phyloP scores from a whole-genome alignment of 2,329 filamentous ascomycete genomes.

The Apiospora saccharicola region DNA sequence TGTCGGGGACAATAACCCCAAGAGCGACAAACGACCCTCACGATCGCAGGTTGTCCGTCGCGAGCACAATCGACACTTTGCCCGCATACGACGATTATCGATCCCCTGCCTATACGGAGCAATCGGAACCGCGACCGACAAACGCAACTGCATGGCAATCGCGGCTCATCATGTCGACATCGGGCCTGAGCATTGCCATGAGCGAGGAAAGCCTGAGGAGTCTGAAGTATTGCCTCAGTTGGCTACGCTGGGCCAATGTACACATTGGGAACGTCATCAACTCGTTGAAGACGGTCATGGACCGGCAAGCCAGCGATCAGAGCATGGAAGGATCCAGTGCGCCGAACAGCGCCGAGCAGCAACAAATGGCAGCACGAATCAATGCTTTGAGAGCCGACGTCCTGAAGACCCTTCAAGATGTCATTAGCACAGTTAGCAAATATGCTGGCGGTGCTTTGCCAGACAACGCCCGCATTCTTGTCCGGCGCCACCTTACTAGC shows the following conservation, averaged over 20 bases:
- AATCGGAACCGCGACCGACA: constrained; percentile 43
- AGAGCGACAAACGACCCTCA: constrained; percentile 42
- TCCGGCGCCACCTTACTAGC: constrained; percentile 83
- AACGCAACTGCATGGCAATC: constrained; percentile 71
- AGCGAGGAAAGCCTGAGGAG: constrained; percentile 86
- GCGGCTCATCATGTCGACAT: constrained; percentile 87
- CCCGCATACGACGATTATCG: constrained; percentile 84
- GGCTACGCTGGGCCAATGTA: constrained; percentile 82
- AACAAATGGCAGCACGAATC: constrained; percentile 67
- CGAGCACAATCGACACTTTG: constrained; percentile 75
- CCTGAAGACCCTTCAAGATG: constrained; percentile 79
- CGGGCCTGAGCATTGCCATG: constrained; percentile 89
- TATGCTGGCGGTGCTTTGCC: constrained; percentile 92
- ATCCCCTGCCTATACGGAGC: constrained; percentile 78
- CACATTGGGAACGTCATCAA: constrained; percentile 80
- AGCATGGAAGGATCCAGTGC: constrained; percentile 35
- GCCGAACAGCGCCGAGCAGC: constrained; percentile 49
- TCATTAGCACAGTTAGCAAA: constrained; percentile 84
- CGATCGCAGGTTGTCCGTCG: constrained; percentile 66
- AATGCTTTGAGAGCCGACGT: constrained; percentile 73
- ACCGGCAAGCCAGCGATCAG: constrained; percentile 57
- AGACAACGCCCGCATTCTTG: constrained; percentile 84
- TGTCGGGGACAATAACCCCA: constrained; percentile 40
- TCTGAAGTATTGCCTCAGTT: constrained; percentile 82
- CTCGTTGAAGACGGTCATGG: constrained; percentile 76